Evolutionary conservation across 164 flowering plant species (phyloP).

Genomic region (Sedum album): DNA sequence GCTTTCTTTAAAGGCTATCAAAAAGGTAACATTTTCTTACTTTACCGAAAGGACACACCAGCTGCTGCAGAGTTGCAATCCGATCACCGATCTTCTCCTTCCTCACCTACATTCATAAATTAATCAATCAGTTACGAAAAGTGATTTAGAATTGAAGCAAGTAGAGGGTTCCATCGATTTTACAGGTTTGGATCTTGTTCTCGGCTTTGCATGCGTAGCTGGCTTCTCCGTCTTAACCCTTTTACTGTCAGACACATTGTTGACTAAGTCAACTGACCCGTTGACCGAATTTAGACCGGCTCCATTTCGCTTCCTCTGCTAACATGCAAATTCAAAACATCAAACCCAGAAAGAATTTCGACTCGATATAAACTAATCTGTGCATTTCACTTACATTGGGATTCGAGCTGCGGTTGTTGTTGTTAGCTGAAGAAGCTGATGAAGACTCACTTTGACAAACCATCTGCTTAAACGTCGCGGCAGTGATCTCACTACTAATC

Average conservation of each 20-base stretch:
- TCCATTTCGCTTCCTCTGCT: slow-evolving; percentile 33
- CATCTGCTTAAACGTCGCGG: slow-evolving; percentile 24
- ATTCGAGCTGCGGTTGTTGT: slow-evolving; percentile 15
- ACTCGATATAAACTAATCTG: slow-evolving; percentile 19
- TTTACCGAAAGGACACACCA: slow-evolving; percentile 92
- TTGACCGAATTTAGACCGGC: slow-evolving; percentile 12
- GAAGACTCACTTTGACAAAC: slow-evolving; percentile 42
- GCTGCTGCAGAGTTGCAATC: slow-evolving; percentile 71
- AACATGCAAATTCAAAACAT: not conserved
- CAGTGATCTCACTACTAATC: slow-evolving; percentile 9
- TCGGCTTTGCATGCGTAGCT: slow-evolving; percentile 31
- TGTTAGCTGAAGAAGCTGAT: slow-evolving; percentile 34
- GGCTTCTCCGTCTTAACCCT: slow-evolving; percentile 30
- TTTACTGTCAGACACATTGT: slow-evolving; percentile 23
- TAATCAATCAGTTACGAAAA: not conserved
- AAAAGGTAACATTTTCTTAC: slow-evolving; percentile 18
- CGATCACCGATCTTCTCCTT: slow-evolving; percentile 84
- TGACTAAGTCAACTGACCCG: too few relatives aligned
- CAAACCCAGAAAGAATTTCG: slow-evolving; percentile 12
- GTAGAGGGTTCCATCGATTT: not conserved
- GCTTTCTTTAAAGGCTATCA: too few relatives aligned
- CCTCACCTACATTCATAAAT: slow-evolving; percentile 30
- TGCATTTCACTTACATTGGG: slow-evolving; percentile 8
- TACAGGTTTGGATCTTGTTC: not conserved
- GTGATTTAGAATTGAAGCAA: too few relatives aligned